Percentiles rank a stretch among this genome's conserved stretches.
phyloP scores from a whole-genome alignment of 2,329 filamentous ascomycete species.

The Talaromyces sp. region DNA sequence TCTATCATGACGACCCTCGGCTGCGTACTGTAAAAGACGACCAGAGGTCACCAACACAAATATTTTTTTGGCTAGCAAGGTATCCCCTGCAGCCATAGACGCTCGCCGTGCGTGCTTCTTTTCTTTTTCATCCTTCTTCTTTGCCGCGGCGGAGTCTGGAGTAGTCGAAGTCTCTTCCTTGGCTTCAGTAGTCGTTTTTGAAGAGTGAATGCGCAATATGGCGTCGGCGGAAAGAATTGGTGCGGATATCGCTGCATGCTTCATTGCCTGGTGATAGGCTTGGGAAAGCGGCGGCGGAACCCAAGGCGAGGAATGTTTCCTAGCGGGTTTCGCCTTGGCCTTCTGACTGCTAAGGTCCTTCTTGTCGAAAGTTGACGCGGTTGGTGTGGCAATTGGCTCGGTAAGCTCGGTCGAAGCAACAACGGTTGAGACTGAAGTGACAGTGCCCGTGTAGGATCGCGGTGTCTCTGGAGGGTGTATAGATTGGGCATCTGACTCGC shows the following conservation, averaged over 20 bases:
- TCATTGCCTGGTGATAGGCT: conserved; percentile 77
- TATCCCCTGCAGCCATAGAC: conserved; percentile 32
- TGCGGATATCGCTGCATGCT: conserved; percentile 64
- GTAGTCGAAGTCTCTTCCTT: conserved; percentile 11
- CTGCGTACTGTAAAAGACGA: conserved; percentile 42
- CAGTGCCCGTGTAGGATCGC: conserved; percentile 20
- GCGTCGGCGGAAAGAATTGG: conserved; percentile 63
- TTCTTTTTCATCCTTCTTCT: conserved; percentile 30
- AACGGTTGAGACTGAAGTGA: conserved; percentile 21
- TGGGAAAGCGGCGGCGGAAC: conserved; percentile 74
- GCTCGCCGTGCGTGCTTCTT: conserved; percentile 29
- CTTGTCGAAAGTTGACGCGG: conserved; percentile 1
- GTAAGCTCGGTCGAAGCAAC: conserved; percentile 17
- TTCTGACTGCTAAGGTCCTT: conserved; percentile 13
- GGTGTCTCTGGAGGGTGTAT: conserved; percentile 14
- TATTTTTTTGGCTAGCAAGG: conserved; percentile 39
- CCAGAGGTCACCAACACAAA: conserved; percentile 40
- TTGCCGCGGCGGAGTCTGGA: conserved; percentile 17
- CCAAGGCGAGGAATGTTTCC: conserved; percentile 42
- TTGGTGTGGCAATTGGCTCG: conserved; percentile 3
- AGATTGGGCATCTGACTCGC: conserved; percentile 14
- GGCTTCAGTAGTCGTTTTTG: conserved; percentile 16
- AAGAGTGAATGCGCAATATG: conserved; percentile 53
- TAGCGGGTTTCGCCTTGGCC: conserved; percentile 18
- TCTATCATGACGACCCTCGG: conserved; percentile 39